A percentile compares a stretch with the other conserved stretches of the same genome.
Evolutionary conservation across 1,284 basidiomycete species (phyloP).

Genomic region (Xanthoconium separans): DNA sequence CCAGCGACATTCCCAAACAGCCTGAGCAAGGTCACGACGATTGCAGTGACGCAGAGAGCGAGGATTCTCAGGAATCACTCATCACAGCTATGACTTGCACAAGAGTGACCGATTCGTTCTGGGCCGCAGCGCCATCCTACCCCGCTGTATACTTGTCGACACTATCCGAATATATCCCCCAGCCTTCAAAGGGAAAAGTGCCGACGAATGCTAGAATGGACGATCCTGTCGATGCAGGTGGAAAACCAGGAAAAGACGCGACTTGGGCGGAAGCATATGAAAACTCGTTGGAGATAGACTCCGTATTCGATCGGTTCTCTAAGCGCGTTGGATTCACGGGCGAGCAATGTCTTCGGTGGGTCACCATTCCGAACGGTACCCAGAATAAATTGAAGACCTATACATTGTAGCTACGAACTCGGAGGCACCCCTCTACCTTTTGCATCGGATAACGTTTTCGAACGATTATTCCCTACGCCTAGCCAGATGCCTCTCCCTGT

Average conservation of each 20-base stretch:
- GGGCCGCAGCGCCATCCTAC: slow-evolving; percentile 63
- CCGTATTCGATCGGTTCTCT: slow-evolving; percentile 77
- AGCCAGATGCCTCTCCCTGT: slow-evolving; percentile 44
- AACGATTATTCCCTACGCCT: slow-evolving; percentile 64
- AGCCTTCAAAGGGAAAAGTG: slow-evolving; percentile 49
- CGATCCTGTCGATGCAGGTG: slow-evolving; percentile 39
- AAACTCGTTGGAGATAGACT: slow-evolving; percentile 72
- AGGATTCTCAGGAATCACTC: slow-evolving; percentile 42
- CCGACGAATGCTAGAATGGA: slow-evolving; percentile 39
- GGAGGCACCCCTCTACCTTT: slow-evolving; percentile 74
- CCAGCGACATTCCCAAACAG: slow-evolving; percentile 13
- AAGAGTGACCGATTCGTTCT: slow-evolving; percentile 57
- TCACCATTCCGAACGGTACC: slow-evolving; percentile 9
- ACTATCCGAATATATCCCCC: slow-evolving; percentile 63
- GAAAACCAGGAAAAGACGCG: slow-evolving; percentile 43
- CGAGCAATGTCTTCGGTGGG: slow-evolving; percentile 76
- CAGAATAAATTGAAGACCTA: neutral
- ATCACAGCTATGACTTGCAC: slow-evolving; percentile 59
- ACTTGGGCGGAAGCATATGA: slow-evolving; percentile 76
- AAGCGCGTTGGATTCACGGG: slow-evolving; percentile 65
- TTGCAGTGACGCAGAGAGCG: slow-evolving; percentile 33
- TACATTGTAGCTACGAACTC: slow-evolving; percentile 67
- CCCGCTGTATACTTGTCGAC: slow-evolving; percentile 73
- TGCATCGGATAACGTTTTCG: slow-evolving; percentile 65
- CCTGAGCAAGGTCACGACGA: slow-evolving; percentile 21